Base-by-base conservation (phyloP, 306 rosid species). In the Glycyrrhiza uralensis region DNA sequence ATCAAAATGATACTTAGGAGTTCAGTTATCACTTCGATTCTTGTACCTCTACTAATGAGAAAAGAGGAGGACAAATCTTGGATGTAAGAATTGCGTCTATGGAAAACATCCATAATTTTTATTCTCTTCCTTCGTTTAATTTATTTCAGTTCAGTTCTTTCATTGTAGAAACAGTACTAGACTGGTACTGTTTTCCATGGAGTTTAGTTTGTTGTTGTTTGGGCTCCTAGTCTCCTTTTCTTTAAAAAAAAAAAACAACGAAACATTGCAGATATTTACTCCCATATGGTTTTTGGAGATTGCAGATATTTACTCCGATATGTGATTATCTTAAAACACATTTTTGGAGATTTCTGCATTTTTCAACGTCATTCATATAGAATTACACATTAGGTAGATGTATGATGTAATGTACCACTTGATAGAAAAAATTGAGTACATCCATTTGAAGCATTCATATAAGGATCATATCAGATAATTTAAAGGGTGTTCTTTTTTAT, bases 341-440 rank as follows among this genome's bases (percentile, higher is more conserved):
- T 5, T 46, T 17, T 46, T 17, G 23, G 23, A 50, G 28, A 5
- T 72, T 72, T 15, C 2, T 6, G 30, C 55, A 42, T 12, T 7
- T 33, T 44, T 57, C 58, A 28, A 46, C 5, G 18, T 18, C 28
- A 38, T 33, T 42, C 24, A 29, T 18, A 29, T 7, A 33, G 13
- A 54, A 5, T 11, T 42, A 5, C 15, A 32, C 55, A 74, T 76
- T 72, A 54, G 71, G 87, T 71, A 65, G 74, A 3, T 15, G 55
- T 22, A 41, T 74, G 76, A 77, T 74, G 74, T 58, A 74, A 77
- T 74, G 74, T 58, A 74, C 46, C 18, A n/a, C 3, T 18, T 20
- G 14, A 62, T 58, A 66, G 73, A 47, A 49, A 66, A 55, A 13
- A 3, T 39, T 39, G 59, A 63, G 50, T 50, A 29, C 13, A 63